Conservation (phyloP, 345 rosid species). For the Eutrema japonicum region DNA sequence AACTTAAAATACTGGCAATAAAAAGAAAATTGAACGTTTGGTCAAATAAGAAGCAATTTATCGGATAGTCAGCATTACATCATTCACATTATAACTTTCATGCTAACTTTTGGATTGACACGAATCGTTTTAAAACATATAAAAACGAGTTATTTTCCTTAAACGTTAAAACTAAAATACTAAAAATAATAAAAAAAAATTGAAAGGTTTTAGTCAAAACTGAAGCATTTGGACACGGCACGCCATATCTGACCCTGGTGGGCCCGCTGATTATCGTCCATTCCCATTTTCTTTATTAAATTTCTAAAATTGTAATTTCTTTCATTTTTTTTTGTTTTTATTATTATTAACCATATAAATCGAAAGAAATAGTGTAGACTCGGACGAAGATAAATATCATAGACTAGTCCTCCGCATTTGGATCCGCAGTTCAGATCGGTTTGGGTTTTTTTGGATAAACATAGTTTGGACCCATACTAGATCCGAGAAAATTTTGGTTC, state of each 20-base stretch:
- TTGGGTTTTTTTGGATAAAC: too few relatives aligned
- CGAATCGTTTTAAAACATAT: not conserved
- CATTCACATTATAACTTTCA: not conserved
- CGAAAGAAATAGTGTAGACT: not conserved
- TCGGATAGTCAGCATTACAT: not conserved
- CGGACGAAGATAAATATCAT: not conserved
- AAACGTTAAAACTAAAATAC: slow-evolving; percentile 17
- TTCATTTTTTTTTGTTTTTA: not conserved
- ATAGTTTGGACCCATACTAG: too few relatives aligned
- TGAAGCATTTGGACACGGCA: slow-evolving; percentile 46
- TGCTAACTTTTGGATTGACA: not conserved
- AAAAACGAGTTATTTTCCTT: not conserved
- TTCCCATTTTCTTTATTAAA: slow-evolving; percentile 16
- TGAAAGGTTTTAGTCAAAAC: slow-evolving; percentile 36
- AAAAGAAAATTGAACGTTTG: not conserved
- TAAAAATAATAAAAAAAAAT: not conserved
- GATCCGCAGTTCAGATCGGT: too few relatives aligned
- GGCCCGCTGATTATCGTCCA: slow-evolving; percentile 10
- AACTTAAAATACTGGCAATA: too few relatives aligned
- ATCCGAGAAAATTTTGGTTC: too few relatives aligned
- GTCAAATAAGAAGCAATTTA: not conserved
- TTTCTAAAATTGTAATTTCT: not conserved
- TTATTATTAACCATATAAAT: not conserved
- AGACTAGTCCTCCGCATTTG: too few relatives aligned
- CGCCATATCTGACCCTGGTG: slow-evolving; percentile 41